Base-by-base conservation (phyloP, 371 early-diverging fungal species). In the Capniomyces stellatus region DNA sequence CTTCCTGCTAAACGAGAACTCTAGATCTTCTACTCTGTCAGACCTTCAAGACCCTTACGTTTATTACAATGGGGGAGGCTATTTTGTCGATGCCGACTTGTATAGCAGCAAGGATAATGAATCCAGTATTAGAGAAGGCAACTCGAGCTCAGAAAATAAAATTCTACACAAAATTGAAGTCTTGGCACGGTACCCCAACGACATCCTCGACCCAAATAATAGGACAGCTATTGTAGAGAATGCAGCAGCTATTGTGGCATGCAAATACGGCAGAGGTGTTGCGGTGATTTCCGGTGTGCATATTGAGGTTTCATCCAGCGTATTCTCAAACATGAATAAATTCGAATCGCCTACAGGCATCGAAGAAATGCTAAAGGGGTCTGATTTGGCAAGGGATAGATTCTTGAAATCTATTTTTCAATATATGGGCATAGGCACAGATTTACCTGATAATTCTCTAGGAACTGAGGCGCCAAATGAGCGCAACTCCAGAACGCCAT, bases 51-150 rank as follows among this genome's bases (percentile, higher is more conserved):
- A 30, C 28, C 3, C 21, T 19, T 51, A 59, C 29, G 56, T 81
- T 49, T 86, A 87, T 57, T 83, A 79, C 59, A 87, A 87, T 51
- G 88, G 88, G 21, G 88, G 88, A 1, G 83, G 87, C 0, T 81
- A 68, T 54, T 86, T 87, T 69, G 70, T 73, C n/a, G 61, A 72
- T 18, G 72, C 75, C 1, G 51, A 30, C 18, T 4, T 25, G 13
- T 24, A 27, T 35, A 15, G 29, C 19, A 39, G 40, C 3, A 29
- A 2, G 15, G 8, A 4, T 2, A 25, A 30, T 24, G 51, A 30
- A n/a, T 3, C 12, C 3, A 19, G 15, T 15, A 4, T 3, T 10
- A 8, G 30, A 48, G 12, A 31, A 24, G 42, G 56, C 22, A 46
- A 55, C 56, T 53, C 66, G 56, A n/a, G n/a, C n/a, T n/a, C n/a